Conservation (phyloP, 192 early-diverging fungal genomes). For the Jimgerdemannia flammicorona region DNA sequence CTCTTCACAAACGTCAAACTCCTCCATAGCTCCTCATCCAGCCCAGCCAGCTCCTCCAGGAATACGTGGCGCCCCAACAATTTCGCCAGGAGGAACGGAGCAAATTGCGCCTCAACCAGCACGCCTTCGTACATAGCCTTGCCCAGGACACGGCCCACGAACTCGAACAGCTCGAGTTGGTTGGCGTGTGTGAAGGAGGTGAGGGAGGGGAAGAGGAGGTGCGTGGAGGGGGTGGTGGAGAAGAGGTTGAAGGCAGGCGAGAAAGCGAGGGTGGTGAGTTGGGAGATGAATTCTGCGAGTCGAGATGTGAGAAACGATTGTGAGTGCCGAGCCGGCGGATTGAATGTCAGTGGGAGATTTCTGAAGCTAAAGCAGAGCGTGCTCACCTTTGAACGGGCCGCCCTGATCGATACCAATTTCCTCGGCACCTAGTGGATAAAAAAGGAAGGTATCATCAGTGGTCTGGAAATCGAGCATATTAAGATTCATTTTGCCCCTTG, state of each 20-base stretch:
- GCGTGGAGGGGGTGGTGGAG: conserved; percentile 34
- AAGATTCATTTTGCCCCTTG: too few species aligned
- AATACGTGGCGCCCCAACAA: conserved; percentile 52
- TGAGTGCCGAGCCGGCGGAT: not conserved
- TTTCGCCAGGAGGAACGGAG: conserved; percentile 53
- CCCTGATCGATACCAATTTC: conserved; percentile 84
- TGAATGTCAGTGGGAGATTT: conserved; percentile 30
- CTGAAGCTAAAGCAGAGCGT: conserved; percentile 39
- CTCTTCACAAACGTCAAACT: conserved; percentile 57
- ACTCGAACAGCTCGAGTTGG: conserved; percentile 40
- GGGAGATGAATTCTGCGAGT: conserved; percentile 44
- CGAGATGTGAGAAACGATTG: not conserved
- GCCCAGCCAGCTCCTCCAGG: conserved; percentile 52
- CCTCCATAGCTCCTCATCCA: conserved; percentile 48
- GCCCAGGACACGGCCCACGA: conserved; percentile 59
- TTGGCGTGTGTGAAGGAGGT: conserved; percentile 30
- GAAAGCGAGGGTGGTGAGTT: conserved; percentile 49
- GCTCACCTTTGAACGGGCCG: conserved; percentile 73
- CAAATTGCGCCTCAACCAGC: conserved; percentile 58
- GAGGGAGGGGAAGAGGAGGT: conserved; percentile 45
- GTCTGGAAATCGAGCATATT: too few species aligned
- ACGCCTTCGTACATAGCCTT: conserved; percentile 63
- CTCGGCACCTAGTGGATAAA: conserved; percentile 43
- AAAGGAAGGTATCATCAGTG: not conserved
- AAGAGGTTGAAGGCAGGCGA: conserved; percentile 49